Conservation (phyloP, 2,329 filamentous ascomycete genomes). For the Aspergillus vadensis region DNA sequence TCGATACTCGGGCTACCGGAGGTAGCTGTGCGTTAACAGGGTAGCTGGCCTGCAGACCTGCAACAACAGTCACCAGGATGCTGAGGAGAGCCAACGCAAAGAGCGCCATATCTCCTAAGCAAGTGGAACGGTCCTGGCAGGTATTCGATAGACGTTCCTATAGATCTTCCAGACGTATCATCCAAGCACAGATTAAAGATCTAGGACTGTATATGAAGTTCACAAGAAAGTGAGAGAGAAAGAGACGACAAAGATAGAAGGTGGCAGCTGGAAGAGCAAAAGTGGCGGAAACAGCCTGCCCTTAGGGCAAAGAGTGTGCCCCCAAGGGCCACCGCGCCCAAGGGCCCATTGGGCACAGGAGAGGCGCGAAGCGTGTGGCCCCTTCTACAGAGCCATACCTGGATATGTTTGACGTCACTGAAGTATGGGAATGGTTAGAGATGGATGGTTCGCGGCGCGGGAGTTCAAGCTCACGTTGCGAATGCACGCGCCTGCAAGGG, state of each 20-base stretch:
- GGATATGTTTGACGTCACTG: constrained; percentile 42
- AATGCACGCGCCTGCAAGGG: constrained; percentile 39
- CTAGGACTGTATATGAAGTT: constrained; percentile 1
- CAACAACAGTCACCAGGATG: constrained; percentile 33
- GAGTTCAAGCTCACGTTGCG: constrained; percentile 34
- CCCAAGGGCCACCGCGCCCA: constrained; percentile 29
- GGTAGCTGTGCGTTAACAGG: constrained; percentile 85
- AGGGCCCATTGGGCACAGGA: constrained; percentile 35
- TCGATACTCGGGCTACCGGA: constrained; percentile 69
- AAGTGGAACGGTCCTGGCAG: constrained; percentile 9
- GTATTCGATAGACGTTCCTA: constrained; percentile 21
- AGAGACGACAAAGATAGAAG: constrained; percentile 16
- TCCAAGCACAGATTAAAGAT: neutral
- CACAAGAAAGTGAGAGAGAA: neutral
- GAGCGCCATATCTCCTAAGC: constrained; percentile 30
- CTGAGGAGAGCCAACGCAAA: constrained; percentile 29
- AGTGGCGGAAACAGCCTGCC: constrained; percentile 23
- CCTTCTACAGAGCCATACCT: constrained; percentile 42
- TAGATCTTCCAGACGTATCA: neutral
- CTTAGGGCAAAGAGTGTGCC: constrained; percentile 25
- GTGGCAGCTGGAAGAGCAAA: constrained; percentile 15
- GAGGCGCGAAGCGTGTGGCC: constrained; percentile 34
- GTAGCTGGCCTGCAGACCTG: constrained; percentile 55
- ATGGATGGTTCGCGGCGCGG: constrained; percentile 27
- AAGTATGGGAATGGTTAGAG: constrained; percentile 38